phyloP scores from a whole-genome alignment of 257 asterid genomes.

The Voacanga thouarsii region DNA sequence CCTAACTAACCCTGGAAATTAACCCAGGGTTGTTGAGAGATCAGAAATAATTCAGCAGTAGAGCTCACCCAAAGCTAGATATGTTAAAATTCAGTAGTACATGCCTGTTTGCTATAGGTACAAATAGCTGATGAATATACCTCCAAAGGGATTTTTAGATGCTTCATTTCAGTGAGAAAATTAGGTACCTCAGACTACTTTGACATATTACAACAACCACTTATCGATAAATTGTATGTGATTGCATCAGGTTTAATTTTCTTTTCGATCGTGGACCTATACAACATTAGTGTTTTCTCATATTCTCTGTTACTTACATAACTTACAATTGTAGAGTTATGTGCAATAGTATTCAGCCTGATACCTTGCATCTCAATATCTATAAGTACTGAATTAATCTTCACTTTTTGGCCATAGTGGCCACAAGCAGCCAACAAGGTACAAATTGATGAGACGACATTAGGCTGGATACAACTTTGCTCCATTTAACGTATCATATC shows the following conservation, averaged over 20 bases:
- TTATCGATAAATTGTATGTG: constrained; percentile 74
- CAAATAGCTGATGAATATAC: constrained; percentile 88
- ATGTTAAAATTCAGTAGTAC: constrained; percentile 17
- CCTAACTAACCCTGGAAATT: constrained; percentile 67
- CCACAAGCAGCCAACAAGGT: constrained; percentile 89
- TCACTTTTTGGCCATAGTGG: constrained; percentile 70
- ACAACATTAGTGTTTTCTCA: constrained; percentile 58
- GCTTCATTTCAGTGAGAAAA: constrained; percentile 71
- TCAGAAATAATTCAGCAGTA: constrained; percentile 9
- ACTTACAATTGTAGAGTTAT: constrained; percentile 91
- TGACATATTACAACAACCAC: constrained; percentile 91
- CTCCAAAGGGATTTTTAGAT: constrained; percentile 64
- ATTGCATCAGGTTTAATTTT: constrained; percentile 76
- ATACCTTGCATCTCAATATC: constrained; percentile 81
- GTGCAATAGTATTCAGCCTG: constrained; percentile 69
- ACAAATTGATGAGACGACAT: constrained; percentile 83
- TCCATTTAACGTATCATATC: constrained; percentile 87
- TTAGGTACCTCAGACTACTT: constrained; percentile 67
- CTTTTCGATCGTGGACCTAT: constrained; percentile 59
- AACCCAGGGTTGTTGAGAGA: not conserved
- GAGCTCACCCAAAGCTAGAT: constrained; percentile 9
- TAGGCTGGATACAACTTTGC: constrained; percentile 68
- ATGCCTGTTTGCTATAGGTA: constrained; percentile 84
- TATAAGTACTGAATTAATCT: constrained; percentile 71
- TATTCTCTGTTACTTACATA: constrained; percentile 76